phyloP scores from a whole-genome alignment of 805 yeast species.

The Lipomyces oligophaga region DNA sequence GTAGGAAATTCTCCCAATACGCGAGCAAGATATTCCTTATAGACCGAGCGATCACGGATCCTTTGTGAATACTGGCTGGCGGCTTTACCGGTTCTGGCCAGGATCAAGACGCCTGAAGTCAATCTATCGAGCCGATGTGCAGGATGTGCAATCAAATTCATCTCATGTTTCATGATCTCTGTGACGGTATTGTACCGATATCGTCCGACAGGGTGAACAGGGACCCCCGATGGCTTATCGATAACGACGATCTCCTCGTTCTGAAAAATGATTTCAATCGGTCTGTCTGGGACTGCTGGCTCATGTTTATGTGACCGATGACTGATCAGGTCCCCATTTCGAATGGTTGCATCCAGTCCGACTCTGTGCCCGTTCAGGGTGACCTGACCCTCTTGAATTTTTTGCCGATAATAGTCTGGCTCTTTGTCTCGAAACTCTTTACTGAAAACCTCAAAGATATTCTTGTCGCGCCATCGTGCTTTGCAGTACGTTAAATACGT shows the following conservation, averaged over 20 bases:
- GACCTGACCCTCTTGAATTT: constrained; percentile 76
- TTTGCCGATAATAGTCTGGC: constrained; percentile 52
- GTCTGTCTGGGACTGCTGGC: constrained; percentile 65
- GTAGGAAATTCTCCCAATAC: constrained; percentile 85
- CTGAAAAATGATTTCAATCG: constrained; percentile 64
- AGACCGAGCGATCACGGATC: constrained; percentile 62
- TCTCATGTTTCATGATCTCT: constrained; percentile 69
- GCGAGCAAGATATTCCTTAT: constrained; percentile 79
- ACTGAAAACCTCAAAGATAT: constrained; percentile 71
- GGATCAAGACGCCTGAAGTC: constrained; percentile 90
- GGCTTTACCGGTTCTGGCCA: constrained; percentile 76
- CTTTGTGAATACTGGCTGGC: constrained; percentile 75
- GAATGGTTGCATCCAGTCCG: constrained; percentile 56
- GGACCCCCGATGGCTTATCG: constrained; percentile 92
- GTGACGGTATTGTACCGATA: constrained; percentile 78
- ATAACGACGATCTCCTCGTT: constrained; percentile 74
- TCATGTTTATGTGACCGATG: constrained; percentile 87
- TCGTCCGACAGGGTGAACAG: constrained; percentile 86
- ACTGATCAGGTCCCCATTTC: constrained; percentile 77
- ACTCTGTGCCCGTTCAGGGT: constrained; percentile 67
- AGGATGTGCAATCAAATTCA: constrained; percentile 66
- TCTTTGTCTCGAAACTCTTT: constrained; percentile 81
- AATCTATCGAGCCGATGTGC: constrained; percentile 86
- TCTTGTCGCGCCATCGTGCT: constrained; percentile 83
- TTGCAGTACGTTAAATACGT: constrained; percentile 91